These are phyloP conservation scores for Colletotrichum cereale DNA, from an alignment of 2,329 filamentous ascomycete species.

Conservation along the genomic window DNA sequence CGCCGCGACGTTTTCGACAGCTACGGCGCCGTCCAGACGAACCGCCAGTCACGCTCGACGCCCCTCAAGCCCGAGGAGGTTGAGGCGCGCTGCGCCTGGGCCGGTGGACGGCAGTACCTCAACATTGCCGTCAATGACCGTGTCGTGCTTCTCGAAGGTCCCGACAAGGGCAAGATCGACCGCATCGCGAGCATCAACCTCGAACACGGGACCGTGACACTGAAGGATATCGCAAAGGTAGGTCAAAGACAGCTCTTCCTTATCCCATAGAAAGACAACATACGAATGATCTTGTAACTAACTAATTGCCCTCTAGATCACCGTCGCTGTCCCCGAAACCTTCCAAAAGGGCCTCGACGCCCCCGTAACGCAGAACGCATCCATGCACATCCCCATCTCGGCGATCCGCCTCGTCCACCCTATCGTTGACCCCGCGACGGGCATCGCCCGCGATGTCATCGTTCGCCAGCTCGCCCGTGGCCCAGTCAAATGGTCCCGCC, in stretches of 20 bases:
- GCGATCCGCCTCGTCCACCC: conserved; percentile 86
- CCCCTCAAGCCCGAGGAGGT: conserved; percentile 50
- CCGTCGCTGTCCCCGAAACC: conserved; percentile 56
- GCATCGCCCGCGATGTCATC: conserved; percentile 78
- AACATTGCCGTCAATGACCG: conserved; percentile 79
- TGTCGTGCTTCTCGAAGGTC: conserved; percentile 83
- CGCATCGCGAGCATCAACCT: conserved; percentile 70
- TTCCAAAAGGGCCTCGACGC: conserved; percentile 49
- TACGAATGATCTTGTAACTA: background rate
- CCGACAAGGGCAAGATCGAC: conserved; percentile 87
- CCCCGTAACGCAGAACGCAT: conserved; percentile 61
- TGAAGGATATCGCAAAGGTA: conserved; percentile 76
- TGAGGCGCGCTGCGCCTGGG: conserved; percentile 64
- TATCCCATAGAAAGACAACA: background rate
- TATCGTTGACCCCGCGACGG: conserved; percentile 74
- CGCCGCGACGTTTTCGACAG: conserved; percentile 76
- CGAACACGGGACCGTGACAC: conserved; percentile 67
- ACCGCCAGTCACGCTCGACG: conserved; percentile 53
- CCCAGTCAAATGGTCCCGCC: conserved; percentile 60
- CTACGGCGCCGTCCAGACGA: conserved; percentile 63
- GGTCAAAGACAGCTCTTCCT: conserved; percentile 44
- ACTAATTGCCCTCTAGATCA: conserved; percentile 47
- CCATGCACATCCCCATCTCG: conserved; percentile 73
- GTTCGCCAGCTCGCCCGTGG: conserved; percentile 76
- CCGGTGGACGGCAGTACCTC: conserved; percentile 67